A percentile compares a stretch with the other conserved stretches of the same genome.
phyloP scores from a whole-genome alignment of 2,329 filamentous ascomycete species.

The Aspergillus tanneri region DNA sequence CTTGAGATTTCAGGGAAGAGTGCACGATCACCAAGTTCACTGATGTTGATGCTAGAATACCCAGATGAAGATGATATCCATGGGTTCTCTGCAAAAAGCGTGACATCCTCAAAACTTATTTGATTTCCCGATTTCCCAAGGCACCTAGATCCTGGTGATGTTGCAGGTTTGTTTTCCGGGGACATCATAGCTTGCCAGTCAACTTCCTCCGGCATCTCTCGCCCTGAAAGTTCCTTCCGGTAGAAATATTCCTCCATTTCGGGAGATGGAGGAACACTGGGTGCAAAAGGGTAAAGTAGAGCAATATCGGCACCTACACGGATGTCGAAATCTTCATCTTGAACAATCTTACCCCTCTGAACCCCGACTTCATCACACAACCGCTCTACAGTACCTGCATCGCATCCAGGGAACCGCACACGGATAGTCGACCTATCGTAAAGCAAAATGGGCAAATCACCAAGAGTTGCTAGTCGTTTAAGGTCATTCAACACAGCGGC shows the following conservation, averaged over 20 bases:
- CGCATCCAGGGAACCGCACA: conserved; percentile 87
- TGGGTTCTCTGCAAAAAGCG: conserved; percentile 51
- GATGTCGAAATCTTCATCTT: conserved; percentile 74
- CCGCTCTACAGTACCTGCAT: conserved; percentile 74
- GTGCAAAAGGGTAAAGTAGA: conserved; percentile 82
- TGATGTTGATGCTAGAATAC: conserved; percentile 59
- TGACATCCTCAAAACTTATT: conserved; percentile 42
- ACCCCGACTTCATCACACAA: conserved; percentile 88
- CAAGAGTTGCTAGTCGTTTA: conserved; percentile 70
- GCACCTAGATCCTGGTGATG: conserved; percentile 25
- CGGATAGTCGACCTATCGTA: conserved; percentile 67
- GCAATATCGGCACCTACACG: conserved; percentile 70
- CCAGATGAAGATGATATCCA: conserved; percentile 56
- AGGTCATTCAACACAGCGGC: conserved; percentile 77
- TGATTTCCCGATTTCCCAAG: conserved; percentile 29
- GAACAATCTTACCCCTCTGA: conserved; percentile 70
- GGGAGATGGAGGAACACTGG: conserved; percentile 52
- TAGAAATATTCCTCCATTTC: conserved; percentile 45
- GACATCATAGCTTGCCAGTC: conserved; percentile 61
- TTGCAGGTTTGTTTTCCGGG: conserved; percentile 30
- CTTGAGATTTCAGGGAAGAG: conserved; percentile 45
- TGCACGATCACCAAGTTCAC: conserved; percentile 47
- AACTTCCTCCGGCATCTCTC: conserved; percentile 43
- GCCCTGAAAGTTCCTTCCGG: conserved; percentile 38
- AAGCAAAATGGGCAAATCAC: conserved; percentile 78